Evolutionary conservation across 371 early-diverging fungal genomes (phyloP), one percentile per base, ranked within the genome.

Genomic region (Choanephora cucurbitarum): DNA sequence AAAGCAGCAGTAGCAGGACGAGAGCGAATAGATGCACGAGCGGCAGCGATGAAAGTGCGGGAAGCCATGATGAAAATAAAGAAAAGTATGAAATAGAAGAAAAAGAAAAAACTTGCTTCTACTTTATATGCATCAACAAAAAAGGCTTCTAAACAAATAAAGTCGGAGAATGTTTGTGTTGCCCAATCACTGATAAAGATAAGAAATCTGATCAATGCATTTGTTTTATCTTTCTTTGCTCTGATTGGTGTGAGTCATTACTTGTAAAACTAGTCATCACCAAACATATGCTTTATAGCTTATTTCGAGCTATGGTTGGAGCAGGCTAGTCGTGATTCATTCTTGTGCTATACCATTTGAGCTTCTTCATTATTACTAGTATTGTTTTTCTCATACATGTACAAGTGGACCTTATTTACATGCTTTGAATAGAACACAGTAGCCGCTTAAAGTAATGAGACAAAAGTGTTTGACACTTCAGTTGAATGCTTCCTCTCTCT

Each of bases 241-340:
- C 48, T 74, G 71, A 74, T 74, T 74, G 75, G 75, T 74, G 71
- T 74, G 75, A 74, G 62, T 74, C 75, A 74, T 74, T 69, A 58
- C 66, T 49, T 42, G 57, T 57, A 52, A 49, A 49, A 33, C 10
- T 6, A 37, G 13, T 13, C 9, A 37, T 9, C 37, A 37, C 37
- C 37, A 37, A 37, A 37, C 37, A 37, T 37, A 37, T 37, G 28
- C 28, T 3, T 28, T 28, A 7, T 28, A 28, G 7, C 28, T 28
- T 7, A 28, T 28, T 28, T 28, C 7, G 28, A 28, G 28, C 28
- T 28, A 28, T 28, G 28, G 28, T 28, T 28, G 28, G 28, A 28
- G 28, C 28, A 28, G 28, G 28, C 7, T 28, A 7, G 3, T 28
- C 28, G 7, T 28, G 28, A 28, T 28, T 28, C 28, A 28, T 28